Evolutionary conservation across 495 filamentous ascomycete genomes (phyloP).

Genomic region (Tuber microsphaerosporum): DNA sequence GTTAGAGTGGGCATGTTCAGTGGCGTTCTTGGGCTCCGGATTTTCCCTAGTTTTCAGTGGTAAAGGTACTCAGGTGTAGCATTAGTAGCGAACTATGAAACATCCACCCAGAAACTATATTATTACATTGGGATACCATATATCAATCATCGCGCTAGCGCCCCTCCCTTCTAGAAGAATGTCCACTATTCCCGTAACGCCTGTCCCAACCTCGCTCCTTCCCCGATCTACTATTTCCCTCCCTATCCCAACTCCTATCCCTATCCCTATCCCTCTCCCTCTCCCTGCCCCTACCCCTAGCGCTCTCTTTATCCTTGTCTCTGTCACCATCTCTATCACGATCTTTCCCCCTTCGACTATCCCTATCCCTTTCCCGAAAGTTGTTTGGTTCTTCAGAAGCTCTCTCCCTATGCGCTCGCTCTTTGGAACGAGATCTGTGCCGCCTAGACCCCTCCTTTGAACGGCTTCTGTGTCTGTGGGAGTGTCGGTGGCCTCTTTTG

Average conservation of each 20-base stretch:
- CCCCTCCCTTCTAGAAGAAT: background rate
- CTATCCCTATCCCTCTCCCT: background rate
- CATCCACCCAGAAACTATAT: background rate
- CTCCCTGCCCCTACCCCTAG: no score
- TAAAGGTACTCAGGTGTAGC: background rate
- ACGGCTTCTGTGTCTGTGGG: slow-evolving; percentile 11
- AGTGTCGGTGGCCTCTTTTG: slow-evolving; percentile 12
- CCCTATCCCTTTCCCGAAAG: background rate
- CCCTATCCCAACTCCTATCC: background rate
- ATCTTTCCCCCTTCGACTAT: background rate
- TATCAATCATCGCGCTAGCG: background rate
- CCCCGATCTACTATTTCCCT: background rate
- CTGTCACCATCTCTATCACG: slow-evolving; percentile 10
- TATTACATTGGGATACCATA: background rate
- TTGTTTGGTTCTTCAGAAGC: background rate
- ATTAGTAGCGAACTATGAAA: background rate
- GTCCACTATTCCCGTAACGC: background rate
- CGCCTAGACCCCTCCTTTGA: slow-evolving; percentile 15
- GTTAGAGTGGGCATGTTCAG: background rate
- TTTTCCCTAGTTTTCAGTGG: background rate
- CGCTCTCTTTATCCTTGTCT: background rate
- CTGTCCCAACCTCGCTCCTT: background rate
- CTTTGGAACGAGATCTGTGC: slow-evolving; percentile 24
- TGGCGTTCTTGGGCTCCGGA: background rate
- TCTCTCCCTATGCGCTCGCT: slow-evolving; percentile 10